Evolutionary conservation across 2,329 filamentous ascomycete species (phyloP), one percentile per base, ranked within the genome.

Genomic region (Fusarium sp.): DNA sequence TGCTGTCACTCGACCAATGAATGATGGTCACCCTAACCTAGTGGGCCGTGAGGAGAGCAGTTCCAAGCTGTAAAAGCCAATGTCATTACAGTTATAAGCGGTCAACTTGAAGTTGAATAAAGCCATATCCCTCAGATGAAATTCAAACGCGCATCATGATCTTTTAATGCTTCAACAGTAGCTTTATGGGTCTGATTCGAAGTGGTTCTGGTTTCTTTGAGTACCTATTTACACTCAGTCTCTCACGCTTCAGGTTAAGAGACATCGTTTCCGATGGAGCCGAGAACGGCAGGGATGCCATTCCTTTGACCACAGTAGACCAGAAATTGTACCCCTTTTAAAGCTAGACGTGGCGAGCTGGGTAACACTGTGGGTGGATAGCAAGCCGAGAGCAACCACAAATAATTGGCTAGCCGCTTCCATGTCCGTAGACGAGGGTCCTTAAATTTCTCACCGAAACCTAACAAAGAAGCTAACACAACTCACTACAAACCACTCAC

Each of bases 1-100:
- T 6, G 70, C 70, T 58, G 70, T 72, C 16, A 72, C 70, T 27
- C 61, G 70, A 11, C 68, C 69, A 10, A 51, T 51, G 12, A 72
- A 71, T 5, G 55, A 68, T 5, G 29, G 24, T 35, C 61, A 63
- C 49, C n/a, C 27, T 27, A 57, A 64, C 61, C 61, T 64, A 8
- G 10, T 57, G 36, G 61, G 61, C 42, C 66, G 63, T 4, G 64
- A 69, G 64, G 66, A 69, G 17, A 57, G 46, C 56, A 66, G 5
- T 11, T 68, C 66, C 11, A 68, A 66, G 46, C 44, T 66, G 62
- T 66, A 68, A 68, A 68, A 42, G 56, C 22, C 38, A 53, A 53
- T 20, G 29, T 53, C 49, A 53, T 53, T n/a, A 53, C 33, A 31
- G 49, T 53, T 53, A 31, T 53, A 53, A 53, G 17, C 49, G 16